Evolutionary conservation across 306 rosid genomes (phyloP).

Genomic region (Castanea sativa): DNA sequence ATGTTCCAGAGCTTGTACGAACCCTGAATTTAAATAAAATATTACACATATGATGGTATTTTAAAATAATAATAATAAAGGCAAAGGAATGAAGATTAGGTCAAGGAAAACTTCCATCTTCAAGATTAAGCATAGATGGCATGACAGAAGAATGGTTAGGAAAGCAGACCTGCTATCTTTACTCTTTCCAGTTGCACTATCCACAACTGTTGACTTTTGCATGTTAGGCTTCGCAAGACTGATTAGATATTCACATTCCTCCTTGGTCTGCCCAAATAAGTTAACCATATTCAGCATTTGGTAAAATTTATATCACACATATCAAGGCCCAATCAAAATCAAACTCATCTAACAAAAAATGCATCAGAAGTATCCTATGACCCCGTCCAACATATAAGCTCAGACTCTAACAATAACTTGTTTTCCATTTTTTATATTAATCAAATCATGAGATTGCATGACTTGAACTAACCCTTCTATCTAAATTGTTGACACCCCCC

Average conservation of each 20-base stretch:
- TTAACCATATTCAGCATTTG: conserved; percentile 33
- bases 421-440: neutral
- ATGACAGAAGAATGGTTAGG: conserved; percentile 9
- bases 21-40: conserved; percentile 45
- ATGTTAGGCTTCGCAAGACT: conserved; percentile 74
- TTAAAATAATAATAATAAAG: neutral
- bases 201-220: conserved; percentile 89
- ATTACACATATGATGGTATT: neutral
- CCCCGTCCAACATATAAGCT: neutral
- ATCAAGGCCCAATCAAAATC: neutral
- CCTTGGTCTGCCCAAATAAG: conserved; percentile 63
- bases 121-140: conserved; percentile 17
- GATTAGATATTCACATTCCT: conserved; percentile 84
- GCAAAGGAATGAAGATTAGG: neutral
- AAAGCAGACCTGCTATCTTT: conserved; percentile 83
- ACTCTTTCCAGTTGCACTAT: conserved; percentile 90
- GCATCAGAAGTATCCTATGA: conserved; percentile 7
- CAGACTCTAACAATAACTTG: neutral
- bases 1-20: conserved; percentile 96
- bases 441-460: neutral
- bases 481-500: conserved; percentile 3
- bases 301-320: neutral
- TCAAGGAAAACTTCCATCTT: conserved; percentile 12
- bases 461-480: neutral
- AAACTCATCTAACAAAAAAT: conserved; percentile 1